phyloP scores from a whole-genome alignment of 208 protist genomes.

The Crithidia thermophila region DNA sequence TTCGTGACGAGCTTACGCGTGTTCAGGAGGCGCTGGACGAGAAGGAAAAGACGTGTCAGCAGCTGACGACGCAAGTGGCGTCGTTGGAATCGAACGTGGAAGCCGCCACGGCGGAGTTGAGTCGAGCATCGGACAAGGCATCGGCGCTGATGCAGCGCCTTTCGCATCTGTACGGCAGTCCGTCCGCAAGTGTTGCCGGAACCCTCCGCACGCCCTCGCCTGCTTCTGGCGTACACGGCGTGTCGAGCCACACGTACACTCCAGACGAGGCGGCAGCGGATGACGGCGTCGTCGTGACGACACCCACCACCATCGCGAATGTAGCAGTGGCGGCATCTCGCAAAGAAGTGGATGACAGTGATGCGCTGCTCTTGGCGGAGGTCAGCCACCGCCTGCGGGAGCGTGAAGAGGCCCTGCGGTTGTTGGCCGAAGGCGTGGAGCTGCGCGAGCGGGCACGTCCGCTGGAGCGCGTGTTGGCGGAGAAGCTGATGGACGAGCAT shows the following conservation, averaged over 20 bases:
- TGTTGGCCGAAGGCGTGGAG: slow-evolving; percentile 19
- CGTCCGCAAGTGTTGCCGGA: background rate
- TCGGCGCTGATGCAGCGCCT: slow-evolving; percentile 3
- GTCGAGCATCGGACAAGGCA: slow-evolving; percentile 1
- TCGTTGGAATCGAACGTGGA: slow-evolving; percentile 4
- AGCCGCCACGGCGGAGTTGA: slow-evolving; percentile 12
- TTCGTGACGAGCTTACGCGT: too few species aligned
- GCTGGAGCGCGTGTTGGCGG: slow-evolving; percentile 18
- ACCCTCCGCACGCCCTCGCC: background rate
- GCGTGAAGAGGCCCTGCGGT: slow-evolving; percentile 20
- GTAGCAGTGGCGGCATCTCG: background rate
- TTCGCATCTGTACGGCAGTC: background rate
- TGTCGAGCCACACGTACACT: too few species aligned
- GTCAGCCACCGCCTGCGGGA: slow-evolving; percentile 10
- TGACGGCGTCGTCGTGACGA: too few species aligned
- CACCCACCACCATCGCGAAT: background rate
- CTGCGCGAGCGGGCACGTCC: slow-evolving; percentile 25
- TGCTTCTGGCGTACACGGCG: too few species aligned
- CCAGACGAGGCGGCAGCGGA: too few species aligned
- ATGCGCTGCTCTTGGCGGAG: slow-evolving; percentile 13
- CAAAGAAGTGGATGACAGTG: background rate
- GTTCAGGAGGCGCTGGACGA: too few species aligned
- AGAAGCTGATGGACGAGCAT: slow-evolving; percentile 2
- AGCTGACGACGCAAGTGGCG: background rate
- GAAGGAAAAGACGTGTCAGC: background rate